phyloP scores from a whole-genome alignment of 352 stramenopile genomes.

The Phytopythium kandeliae region DNA sequence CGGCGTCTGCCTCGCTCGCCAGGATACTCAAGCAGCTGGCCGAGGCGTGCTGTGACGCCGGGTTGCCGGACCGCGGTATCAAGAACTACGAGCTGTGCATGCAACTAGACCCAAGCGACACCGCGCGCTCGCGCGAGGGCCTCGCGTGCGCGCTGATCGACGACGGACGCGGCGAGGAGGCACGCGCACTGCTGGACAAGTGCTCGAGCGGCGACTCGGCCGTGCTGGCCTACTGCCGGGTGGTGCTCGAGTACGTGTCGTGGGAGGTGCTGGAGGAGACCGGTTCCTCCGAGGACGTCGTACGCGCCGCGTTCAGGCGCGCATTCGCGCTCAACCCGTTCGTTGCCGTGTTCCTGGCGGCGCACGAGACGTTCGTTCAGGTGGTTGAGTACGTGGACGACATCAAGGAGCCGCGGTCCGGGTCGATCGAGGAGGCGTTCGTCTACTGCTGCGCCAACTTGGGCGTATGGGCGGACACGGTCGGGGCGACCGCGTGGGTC shows the following conservation, averaged over 20 bases:
- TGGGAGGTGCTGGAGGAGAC: slow-evolving; percentile 85
- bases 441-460: slow-evolving; percentile 76
- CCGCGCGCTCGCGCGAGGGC: slow-evolving; percentile 54
- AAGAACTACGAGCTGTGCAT: slow-evolving; percentile 82
- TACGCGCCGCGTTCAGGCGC: slow-evolving; percentile 60
- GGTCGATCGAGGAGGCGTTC: slow-evolving; percentile 84
- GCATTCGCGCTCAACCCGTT: slow-evolving; percentile 78
- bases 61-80: slow-evolving; percentile 70
- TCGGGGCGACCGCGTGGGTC: slow-evolving; percentile 76
- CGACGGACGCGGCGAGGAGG: slow-evolving; percentile 70
- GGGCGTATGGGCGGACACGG: slow-evolving; percentile 80
- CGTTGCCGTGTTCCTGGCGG: slow-evolving; percentile 74
- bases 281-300: slow-evolving; percentile 70
- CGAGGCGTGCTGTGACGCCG: slow-evolving; percentile 60
- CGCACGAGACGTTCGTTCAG: slow-evolving; percentile 75
- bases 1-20: background rate
- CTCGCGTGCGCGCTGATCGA: slow-evolving; percentile 73
- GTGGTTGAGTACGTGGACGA: slow-evolving; percentile 83
- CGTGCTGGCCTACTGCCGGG: slow-evolving; percentile 75
- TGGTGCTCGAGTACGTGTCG: slow-evolving; percentile 85
- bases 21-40: slow-evolving; percentile 66
- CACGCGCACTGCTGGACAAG: slow-evolving; percentile 60
- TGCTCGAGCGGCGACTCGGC: slow-evolving; percentile 47
- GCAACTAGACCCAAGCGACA: slow-evolving; percentile 61
- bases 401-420: slow-evolving; percentile 56